Percentiles rank a stretch among this genome's conserved stretches.
phyloP scores from a whole-genome alignment of 2,329 filamentous ascomycete species.

The Hirsutella rhossiliensis region DNA sequence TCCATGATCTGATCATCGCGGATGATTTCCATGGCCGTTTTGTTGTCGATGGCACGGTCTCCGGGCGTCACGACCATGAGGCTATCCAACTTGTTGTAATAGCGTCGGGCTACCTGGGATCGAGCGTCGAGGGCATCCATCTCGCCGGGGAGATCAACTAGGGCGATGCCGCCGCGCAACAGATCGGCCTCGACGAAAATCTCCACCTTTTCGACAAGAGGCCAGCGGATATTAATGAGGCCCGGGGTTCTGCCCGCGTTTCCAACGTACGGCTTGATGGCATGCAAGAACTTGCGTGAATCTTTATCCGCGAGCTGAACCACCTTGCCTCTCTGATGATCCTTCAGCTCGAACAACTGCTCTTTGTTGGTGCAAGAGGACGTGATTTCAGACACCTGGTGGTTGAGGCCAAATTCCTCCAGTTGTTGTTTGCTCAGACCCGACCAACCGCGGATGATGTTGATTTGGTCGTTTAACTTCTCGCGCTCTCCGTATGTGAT shows the following conservation, averaged over 20 bases:
- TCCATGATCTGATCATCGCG: conserved; percentile 3
- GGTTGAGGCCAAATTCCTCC: background rate
- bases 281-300: background rate
- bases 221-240: conserved; percentile 5
- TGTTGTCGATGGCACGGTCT: conserved; percentile 7
- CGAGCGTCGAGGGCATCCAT: conserved; percentile 6
- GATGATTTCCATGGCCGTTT: conserved; percentile 5
- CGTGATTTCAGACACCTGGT: background rate
- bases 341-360: background rate
- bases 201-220: conserved; percentile 7
- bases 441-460: conserved; percentile 5
- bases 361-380: background rate
- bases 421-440: conserved; percentile 1
- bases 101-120: conserved; percentile 3
- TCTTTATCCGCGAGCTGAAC: background rate
- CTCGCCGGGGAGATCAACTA: conserved; percentile 9
- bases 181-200: conserved; percentile 4
- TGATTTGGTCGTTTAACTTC: conserved; percentile 1
- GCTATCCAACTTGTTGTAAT: conserved; percentile 3
- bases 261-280: conserved; percentile 5
- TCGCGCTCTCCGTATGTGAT: background rate
- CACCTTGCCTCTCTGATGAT: background rate
- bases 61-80: conserved; percentile 6
- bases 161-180: conserved; percentile 5
- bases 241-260: background rate